These are phyloP conservation scores for Fusarium sp. DNA, from an alignment of 2,329 filamentous ascomycete genomes.

Conservation along the genomic window DNA sequence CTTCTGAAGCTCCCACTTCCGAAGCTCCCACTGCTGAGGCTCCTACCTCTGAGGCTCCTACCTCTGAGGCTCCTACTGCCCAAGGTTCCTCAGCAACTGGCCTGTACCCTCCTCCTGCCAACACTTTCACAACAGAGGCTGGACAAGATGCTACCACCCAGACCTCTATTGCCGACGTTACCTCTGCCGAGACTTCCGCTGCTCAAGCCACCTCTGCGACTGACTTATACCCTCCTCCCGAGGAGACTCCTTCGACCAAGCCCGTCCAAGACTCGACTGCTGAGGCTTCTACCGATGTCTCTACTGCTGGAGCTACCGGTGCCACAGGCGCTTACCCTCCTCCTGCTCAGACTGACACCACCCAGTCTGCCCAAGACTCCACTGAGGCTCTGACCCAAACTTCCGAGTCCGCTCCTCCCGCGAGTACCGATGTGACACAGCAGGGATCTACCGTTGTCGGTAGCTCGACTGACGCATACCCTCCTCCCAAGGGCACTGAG, in stretches of 20 bases:
- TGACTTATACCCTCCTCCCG: not conserved
- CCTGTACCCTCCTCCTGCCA: not conserved
- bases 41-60: not conserved
- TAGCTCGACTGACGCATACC: slow-evolving; percentile 19
- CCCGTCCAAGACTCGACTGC: not conserved
- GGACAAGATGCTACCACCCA: not conserved
- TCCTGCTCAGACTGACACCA: slow-evolving; percentile 19
- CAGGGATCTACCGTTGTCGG: slow-evolving; percentile 24
- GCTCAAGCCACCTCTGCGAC: slow-evolving; percentile 8
- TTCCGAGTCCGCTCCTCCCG: slow-evolving; percentile 19
- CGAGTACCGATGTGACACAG: slow-evolving; percentile 24
- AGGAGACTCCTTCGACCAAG: not conserved
- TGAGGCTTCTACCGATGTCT: not conserved
- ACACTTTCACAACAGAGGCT: not conserved
- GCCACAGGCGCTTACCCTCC: slow-evolving; percentile 11
- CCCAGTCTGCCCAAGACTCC: slow-evolving; percentile 16
- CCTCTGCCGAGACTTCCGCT: not conserved
- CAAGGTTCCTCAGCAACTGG: not conserved
- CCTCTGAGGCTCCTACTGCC: not conserved
- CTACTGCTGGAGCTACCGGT: not conserved
- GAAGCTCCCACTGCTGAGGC: not conserved
- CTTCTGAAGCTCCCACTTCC: not conserved
- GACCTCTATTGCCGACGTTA: not conserved
- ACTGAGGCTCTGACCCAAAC: slow-evolving; percentile 28
- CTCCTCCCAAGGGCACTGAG: slow-evolving; percentile 19